Evolutionary conservation across 805 yeast genomes (phyloP).

Genomic region (Monosporozyma unispora): DNA sequence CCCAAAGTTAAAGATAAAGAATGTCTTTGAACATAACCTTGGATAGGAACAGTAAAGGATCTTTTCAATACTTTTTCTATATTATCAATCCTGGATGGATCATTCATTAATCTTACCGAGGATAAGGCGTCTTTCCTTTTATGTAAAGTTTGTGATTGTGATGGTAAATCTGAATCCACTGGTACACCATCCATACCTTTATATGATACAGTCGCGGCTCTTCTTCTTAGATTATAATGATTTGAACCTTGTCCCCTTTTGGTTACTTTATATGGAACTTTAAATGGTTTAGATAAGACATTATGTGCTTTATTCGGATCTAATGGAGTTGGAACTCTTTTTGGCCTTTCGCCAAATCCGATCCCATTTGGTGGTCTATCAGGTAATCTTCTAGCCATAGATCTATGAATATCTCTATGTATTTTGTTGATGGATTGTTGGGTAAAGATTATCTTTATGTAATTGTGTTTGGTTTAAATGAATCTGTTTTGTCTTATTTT

Average conservation of each 20-base stretch:
- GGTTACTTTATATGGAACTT: conserved; percentile 43
- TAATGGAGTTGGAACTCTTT: conserved; percentile 46
- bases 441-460: neutral
- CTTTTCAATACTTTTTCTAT: conserved; percentile 36
- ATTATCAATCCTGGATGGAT: conserved; percentile 27
- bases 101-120: conserved; percentile 41
- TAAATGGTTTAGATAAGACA: conserved; percentile 58
- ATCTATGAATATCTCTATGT: too few relatives aligned
- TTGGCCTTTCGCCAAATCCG: conserved; percentile 65
- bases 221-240: conserved; percentile 10
- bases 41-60: conserved; percentile 57
- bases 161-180: too few relatives aligned
- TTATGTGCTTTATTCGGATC: conserved; percentile 43
- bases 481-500: too few relatives aligned
- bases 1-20: conserved; percentile 79
- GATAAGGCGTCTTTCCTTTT: conserved; percentile 49
- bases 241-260: conserved; percentile 3
- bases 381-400: conserved; percentile 35
- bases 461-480: too few relatives aligned
- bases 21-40: conserved; percentile 29
- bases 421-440: neutral
- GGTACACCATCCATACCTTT: conserved; percentile 35
- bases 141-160: neutral
- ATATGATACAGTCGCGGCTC: conserved; percentile 33
- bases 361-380: conserved; percentile 39